A percentile compares a stretch with the other conserved stretches of the same genome.
phyloP scores from a whole-genome alignment of 257 asterid species.

The Solanum sejunctum region DNA sequence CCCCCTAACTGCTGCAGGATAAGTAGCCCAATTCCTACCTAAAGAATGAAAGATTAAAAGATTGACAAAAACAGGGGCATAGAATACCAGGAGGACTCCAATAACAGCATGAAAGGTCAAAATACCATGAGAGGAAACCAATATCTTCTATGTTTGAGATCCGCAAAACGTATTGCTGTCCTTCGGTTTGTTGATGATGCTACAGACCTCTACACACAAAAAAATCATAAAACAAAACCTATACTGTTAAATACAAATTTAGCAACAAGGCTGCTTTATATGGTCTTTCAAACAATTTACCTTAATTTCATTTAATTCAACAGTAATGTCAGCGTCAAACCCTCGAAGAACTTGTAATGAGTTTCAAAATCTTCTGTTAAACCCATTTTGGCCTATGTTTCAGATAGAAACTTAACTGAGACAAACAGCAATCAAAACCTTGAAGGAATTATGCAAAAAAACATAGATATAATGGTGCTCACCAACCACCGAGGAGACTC shows the following conservation, averaged over 20 bases:
- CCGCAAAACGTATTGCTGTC: constrained; percentile 63
- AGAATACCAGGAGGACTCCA: background rate
- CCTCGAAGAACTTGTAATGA: constrained; percentile 93
- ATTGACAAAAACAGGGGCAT: background rate
- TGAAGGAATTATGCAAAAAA: background rate
- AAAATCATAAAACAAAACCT: background rate
- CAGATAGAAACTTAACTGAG: constrained; percentile 8
- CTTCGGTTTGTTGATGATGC: constrained; percentile 78
- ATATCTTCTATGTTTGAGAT: constrained; percentile 71
- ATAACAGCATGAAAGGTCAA: background rate
- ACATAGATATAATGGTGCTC: constrained; percentile 17
- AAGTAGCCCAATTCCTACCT: constrained; percentile 89
- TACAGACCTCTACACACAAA: constrained; percentile 56
- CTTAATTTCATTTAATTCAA: constrained; percentile 80
- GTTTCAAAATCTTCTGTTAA: constrained; percentile 86
- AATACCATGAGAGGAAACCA: constrained; percentile 89
- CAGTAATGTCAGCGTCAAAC: constrained; percentile 71
- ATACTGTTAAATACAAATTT: background rate
- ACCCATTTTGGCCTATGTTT: constrained; percentile 87
- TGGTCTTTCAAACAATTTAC: constrained; percentile 3
- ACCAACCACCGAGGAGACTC: constrained; percentile 98
- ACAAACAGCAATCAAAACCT: background rate
- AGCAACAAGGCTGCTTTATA: background rate
- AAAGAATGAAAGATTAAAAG: background rate
- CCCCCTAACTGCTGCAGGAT: constrained; percentile 73